phyloP scores from a whole-genome alignment of 2,329 filamentous ascomycete species.

The Sclerotinia minor region DNA sequence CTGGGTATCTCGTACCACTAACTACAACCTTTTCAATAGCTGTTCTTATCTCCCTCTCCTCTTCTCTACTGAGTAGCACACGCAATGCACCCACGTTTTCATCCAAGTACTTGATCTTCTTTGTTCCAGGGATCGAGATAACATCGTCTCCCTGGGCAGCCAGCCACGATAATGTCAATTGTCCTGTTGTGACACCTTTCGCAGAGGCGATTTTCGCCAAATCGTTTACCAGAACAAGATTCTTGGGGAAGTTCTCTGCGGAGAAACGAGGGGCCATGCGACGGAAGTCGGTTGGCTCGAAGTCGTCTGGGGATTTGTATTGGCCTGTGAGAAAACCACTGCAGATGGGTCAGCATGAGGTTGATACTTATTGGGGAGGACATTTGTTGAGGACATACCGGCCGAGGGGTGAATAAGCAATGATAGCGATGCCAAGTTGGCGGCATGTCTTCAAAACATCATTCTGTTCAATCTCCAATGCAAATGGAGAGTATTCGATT shows the following conservation, averaged over 20 bases:
- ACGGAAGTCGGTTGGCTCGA: constrained; percentile 52
- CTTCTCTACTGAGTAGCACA: constrained; percentile 28
- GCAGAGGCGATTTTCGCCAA: constrained; percentile 49
- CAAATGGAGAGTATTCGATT: constrained; percentile 55
- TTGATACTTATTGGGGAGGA: neutral
- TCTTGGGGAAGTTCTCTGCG: constrained; percentile 53
- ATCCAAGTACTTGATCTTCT: constrained; percentile 48
- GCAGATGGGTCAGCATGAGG: neutral
- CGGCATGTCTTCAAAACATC: constrained; percentile 54
- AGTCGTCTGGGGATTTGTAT: constrained; percentile 49
- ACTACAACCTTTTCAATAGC: constrained; percentile 48
- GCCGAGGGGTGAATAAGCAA: constrained; percentile 61
- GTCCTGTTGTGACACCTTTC: constrained; percentile 51
- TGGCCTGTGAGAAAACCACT: constrained; percentile 56
- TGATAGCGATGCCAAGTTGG: constrained; percentile 57
- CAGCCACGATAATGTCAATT: constrained; percentile 56
- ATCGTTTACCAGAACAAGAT: constrained; percentile 49
- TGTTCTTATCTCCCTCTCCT: constrained; percentile 33
- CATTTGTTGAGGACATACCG: constrained; percentile 28
- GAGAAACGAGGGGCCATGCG: constrained; percentile 48
- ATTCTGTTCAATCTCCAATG: constrained; percentile 58
- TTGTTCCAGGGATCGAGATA: constrained; percentile 57
- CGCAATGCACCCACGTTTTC: constrained; percentile 35
- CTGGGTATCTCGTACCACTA: constrained; percentile 53
- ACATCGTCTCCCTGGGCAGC: constrained; percentile 53